Percentiles rank a stretch among this genome's conserved stretches.
Evolutionary conservation across 2,329 filamentous ascomycete genomes (phyloP).

Genomic region (Colletotrichum paranaense): DNA sequence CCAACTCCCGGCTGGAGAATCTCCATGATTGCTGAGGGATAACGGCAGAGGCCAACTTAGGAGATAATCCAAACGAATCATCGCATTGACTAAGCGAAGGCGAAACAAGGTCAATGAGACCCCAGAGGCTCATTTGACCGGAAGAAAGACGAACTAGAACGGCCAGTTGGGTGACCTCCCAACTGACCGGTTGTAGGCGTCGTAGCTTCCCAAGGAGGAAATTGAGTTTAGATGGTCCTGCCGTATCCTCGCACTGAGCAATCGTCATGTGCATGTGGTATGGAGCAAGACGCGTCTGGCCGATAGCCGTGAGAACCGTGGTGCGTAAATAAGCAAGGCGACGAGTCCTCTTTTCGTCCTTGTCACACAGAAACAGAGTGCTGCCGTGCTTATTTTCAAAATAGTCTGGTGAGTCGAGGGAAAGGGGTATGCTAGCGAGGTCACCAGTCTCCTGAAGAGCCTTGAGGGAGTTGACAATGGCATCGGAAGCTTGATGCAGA

Average conservation of each 20-base stretch:
- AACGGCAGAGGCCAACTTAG: background rate
- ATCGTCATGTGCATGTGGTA: conserved; percentile 69
- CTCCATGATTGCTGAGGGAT: conserved; percentile 8
- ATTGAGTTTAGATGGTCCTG: conserved; percentile 54
- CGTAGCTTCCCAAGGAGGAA: conserved; percentile 64
- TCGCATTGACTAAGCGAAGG: conserved; percentile 16
- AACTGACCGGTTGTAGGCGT: conserved; percentile 59
- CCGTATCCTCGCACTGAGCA: conserved; percentile 64
- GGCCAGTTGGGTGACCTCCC: conserved; percentile 59
- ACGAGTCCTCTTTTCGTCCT: conserved; percentile 35
- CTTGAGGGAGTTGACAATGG: conserved; percentile 50
- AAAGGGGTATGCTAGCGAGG: conserved; percentile 40
- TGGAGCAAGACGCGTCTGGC: conserved; percentile 38
- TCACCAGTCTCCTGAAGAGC: conserved; percentile 13
- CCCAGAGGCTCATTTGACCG: conserved; percentile 68
- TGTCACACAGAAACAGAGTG: conserved; percentile 59
- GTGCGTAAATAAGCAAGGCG: conserved; percentile 48
- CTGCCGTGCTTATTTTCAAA: conserved; percentile 62
- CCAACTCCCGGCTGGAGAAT: conserved; percentile 11
- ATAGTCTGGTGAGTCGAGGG: conserved; percentile 53
- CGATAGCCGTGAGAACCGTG: conserved; percentile 49
- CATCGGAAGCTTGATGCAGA: conserved; percentile 55
- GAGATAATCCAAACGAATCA: background rate
- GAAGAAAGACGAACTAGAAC: conserved; percentile 63
- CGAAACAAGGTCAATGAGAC: conserved; percentile 53